Evolutionary conservation across 305 asterid genomes (phyloP).

Genomic region (Fraxinus nigra): DNA sequence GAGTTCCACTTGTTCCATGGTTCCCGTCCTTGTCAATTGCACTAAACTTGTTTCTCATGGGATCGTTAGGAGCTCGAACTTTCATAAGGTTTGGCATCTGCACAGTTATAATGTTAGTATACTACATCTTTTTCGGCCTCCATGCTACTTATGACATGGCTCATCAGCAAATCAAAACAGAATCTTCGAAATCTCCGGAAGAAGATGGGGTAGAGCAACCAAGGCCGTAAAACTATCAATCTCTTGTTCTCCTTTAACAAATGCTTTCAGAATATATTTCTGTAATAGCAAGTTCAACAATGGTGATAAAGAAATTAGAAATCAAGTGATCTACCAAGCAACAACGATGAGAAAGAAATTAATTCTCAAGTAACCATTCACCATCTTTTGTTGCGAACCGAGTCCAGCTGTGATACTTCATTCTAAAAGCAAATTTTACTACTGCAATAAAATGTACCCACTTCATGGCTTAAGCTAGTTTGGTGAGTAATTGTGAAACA

Average conservation of each 20-base stretch:
- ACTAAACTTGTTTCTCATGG: conserved; percentile 73
- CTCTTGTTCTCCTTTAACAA: neutral
- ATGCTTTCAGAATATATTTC: neutral
- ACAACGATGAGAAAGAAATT: neutral
- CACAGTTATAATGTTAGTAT: conserved; percentile 56
- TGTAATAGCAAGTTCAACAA: neutral
- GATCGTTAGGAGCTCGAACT: conserved; percentile 66
- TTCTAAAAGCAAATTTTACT: neutral
- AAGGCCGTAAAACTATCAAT: conserved; percentile 1
- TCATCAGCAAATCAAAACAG: conserved; percentile 36
- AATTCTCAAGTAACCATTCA: neutral
- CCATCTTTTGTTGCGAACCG: neutral
- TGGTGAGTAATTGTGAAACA: neutral
- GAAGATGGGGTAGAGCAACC: conserved; percentile 28
- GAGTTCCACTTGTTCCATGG: conserved; percentile 90
- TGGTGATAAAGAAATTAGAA: neutral
- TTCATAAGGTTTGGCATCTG: conserved; percentile 61
- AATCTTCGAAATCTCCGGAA: conserved; percentile 24
- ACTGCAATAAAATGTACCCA: neutral
- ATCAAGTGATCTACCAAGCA: neutral
- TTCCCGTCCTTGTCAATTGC: conserved; percentile 72
- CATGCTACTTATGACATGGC: conserved; percentile 75
- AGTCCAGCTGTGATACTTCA: neutral
- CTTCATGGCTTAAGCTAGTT: neutral
- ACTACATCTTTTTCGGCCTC: conserved; percentile 63